These are phyloP conservation scores for Ustilago nuda DNA, from an alignment of 1,284 basidiomycete genomes.

Conservation along the genomic window DNA sequence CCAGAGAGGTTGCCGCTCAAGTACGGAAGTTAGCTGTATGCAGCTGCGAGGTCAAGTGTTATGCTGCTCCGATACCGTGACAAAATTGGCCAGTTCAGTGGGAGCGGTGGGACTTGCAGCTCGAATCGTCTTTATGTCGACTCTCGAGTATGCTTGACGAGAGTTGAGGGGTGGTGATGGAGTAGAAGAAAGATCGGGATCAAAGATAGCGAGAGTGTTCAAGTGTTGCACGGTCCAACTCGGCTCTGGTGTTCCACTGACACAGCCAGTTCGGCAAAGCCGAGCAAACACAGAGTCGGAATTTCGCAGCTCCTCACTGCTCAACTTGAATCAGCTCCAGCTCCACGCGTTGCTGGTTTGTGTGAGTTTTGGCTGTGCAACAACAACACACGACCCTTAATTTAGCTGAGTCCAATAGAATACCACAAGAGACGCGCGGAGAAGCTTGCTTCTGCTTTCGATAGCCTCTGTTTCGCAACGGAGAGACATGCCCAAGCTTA, in stretches of 20 bases:
- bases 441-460: background rate
- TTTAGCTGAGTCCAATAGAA: background rate
- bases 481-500: background rate
- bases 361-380: background rate
- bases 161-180: background rate
- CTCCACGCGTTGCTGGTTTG: background rate
- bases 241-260: background rate
- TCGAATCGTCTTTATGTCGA: background rate
- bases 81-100: background rate
- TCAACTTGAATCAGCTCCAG: background rate
- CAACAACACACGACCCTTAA: background rate
- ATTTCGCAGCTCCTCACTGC: background rate
- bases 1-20: background rate
- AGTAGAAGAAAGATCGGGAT: background rate
- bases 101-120: slow-evolving; percentile 1
- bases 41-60: background rate
- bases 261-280: slow-evolving; percentile 9
- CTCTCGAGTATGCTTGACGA: slow-evolving; percentile 1
- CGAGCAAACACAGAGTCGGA: background rate
- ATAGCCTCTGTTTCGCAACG: too few species aligned
- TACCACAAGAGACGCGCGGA: background rate
- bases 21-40: background rate
- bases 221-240: slow-evolving; percentile 12
- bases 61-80: background rate
- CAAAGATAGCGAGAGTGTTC: background rate